These are phyloP conservation scores for Puccinia novopanici DNA, from an alignment of 1,284 basidiomycete genomes.

Conservation along the genomic window DNA sequence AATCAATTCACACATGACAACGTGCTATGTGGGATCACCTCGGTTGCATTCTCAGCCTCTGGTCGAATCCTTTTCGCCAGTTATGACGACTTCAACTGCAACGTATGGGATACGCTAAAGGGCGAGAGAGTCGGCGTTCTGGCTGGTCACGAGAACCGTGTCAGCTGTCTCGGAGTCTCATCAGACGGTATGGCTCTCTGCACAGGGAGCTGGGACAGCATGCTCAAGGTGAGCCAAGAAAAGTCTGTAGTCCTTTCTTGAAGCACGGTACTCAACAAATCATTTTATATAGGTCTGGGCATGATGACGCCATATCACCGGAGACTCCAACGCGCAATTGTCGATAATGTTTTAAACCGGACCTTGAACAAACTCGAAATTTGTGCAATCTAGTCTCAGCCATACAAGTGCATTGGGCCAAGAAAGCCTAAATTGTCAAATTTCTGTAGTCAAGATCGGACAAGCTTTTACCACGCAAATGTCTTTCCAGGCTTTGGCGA, in stretches of 20 bases:
- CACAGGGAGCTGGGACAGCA: conserved; percentile 97
- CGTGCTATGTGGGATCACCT: conserved; percentile 96
- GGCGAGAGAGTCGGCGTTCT: conserved; percentile 95
- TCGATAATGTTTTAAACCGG: not conserved
- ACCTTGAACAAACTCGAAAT: not conserved
- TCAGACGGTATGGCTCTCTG: conserved; percentile 96
- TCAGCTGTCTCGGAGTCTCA: conserved; percentile 92
- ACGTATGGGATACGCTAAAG: conserved; percentile 98
- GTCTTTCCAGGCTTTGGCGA: conserved; percentile 13
- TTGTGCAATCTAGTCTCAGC: no score
- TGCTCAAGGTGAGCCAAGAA: conserved; percentile 74
- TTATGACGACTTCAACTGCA: conserved; percentile 99
- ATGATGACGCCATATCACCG: not conserved
- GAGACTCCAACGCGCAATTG: not conserved
- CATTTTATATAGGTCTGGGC: conserved; percentile 19
- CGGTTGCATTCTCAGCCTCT: conserved; percentile 94
- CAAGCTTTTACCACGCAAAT: not conserved
- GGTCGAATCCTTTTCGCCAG: conserved; percentile 96
- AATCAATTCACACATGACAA: conserved; percentile 97
- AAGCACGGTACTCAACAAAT: not conserved
- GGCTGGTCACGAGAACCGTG: conserved; percentile 95
- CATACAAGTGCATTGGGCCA: not conserved
- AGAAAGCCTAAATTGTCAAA: not conserved
- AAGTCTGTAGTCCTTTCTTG: not conserved
- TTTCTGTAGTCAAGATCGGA: not conserved